phyloP scores from a whole-genome alignment of 495 filamentous ascomycete species.

The Tuber microsphaerosporum region DNA sequence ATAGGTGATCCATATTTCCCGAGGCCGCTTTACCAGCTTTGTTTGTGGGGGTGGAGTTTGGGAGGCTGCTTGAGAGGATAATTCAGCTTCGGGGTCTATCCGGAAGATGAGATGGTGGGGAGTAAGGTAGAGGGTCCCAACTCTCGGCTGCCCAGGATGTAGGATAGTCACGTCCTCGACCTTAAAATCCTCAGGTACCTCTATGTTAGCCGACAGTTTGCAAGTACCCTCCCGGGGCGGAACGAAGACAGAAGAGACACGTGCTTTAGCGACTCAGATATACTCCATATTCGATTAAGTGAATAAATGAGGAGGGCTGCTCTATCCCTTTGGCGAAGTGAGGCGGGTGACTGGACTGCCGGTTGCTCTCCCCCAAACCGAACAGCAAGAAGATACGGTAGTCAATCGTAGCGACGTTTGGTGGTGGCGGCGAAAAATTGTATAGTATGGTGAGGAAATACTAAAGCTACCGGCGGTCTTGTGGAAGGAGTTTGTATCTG shows the following conservation, averaged over 20 bases:
- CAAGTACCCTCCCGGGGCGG: neutral
- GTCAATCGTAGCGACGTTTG: constrained; percentile 4
- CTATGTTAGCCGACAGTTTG: constrained; percentile 5
- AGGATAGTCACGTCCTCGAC: constrained; percentile 60
- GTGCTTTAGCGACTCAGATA: constrained; percentile 40
- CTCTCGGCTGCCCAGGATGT: constrained; percentile 54
- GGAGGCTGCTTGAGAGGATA: constrained; percentile 9
- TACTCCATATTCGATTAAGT: constrained; percentile 33
- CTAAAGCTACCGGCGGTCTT: neutral
- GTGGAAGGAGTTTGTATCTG: neutral
- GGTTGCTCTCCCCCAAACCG: neutral
- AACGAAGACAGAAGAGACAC: neutral
- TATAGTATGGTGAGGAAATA: neutral
- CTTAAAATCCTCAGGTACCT: constrained; percentile 40
- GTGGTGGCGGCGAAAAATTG: neutral
- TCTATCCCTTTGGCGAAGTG: neutral
- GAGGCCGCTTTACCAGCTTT: constrained; percentile 43
- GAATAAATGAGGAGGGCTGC: neutral
- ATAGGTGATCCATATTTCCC: constrained; percentile 87
- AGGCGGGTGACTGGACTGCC: neutral
- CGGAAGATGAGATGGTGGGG: constrained; percentile 62
- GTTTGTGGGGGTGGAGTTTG: constrained; percentile 7
- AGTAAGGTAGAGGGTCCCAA: constrained; percentile 58
- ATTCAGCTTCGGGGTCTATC: constrained; percentile 33
- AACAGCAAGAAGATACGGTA: neutral